Base-by-base conservation (phyloP, 345 rosid genomes). In the Brassica juncea region DNA sequence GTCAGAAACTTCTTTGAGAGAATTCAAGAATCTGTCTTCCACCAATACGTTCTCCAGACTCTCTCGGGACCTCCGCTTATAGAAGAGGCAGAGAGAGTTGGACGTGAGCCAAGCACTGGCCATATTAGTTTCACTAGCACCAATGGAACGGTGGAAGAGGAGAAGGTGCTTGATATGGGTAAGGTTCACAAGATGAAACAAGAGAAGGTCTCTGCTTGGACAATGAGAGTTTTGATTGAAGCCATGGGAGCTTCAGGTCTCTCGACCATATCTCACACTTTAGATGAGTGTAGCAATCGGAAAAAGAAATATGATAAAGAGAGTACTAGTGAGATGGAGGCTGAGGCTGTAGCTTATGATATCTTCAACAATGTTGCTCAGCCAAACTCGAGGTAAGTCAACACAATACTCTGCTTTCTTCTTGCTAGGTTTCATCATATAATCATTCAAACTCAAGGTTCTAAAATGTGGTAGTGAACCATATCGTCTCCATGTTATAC, bases 271-370 rank as follows among this genome's bases (percentile, higher is more conserved):
- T 94, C 98, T 2, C 79, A 86, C 55, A 64, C 92, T 3, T 64
- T 94, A 34, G 92, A 91, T 60, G 92, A 59, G 66, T 7, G 2
- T 3, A 71, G 4, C 35, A 28, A 71, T 35, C 82, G n/a, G 25
- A 82, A 65, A n/a, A 84, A 72, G 72, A 85, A 82, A 74, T 58
- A 81, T 1, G 88, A 87, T 70, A 84, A 82, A 57, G 91, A 91
- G 81, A 88, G 92, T 68, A 89, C 94, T 15, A 94, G n/a, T 66
- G 97, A 94, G 80, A 86, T 88, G 90, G 94, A 94, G 63, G 98
- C 97, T 64, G 80, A 62, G 14, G 91, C 83, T 9, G 93, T 91
- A 61, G 97, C 97, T 27, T 83, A 81, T 74, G 84, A 19, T 8
- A 89, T 90, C 34, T 94, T 94, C 81, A 78, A 23, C 25, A 23